Evolutionary conservation across 768 basidiomycete species (phyloP), one percentile per base, ranked within the genome.

Genomic region (Mrakia blollopis): DNA sequence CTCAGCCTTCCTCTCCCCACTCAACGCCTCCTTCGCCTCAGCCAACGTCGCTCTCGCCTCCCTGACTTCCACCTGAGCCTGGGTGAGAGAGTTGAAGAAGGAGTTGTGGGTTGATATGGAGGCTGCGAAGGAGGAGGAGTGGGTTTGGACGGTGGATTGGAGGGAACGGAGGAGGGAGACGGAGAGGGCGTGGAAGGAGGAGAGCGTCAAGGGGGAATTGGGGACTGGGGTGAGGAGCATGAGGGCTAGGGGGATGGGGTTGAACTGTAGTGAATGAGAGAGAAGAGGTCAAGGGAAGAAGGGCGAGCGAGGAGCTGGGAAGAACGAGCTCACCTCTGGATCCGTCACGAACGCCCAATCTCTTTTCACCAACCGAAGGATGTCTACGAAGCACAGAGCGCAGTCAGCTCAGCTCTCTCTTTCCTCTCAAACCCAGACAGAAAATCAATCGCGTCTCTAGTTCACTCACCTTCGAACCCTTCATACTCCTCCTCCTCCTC

Each of bases 71-170:
- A 85, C 84, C 83, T 96, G 94, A 6, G 91, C 89, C 47, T 88
- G 87, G 21, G 86, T 85, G 6, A 99, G 87, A 75, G 92, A 90
- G 65, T 84, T 87, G 57, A 94, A 80, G 18, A 98, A 86, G 3
- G 89, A 87, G 2, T 92, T 88, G 82, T 98, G 97, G 79, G 93
- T 93, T 0, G 95, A 93, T 32, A 98, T 86, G 0, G 94, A 91
- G n/a, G 93, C 90, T 61, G 93, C 94, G 83, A 98, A 98, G 3
- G 94, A 90, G 84, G 96, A 91, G 82, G 95, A 97, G 81, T 98
- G 91, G 80, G 91, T 92, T 92, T 83, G 81, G 8, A 84, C 83
- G 35, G 84, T 81, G 21, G 80, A 67, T 73, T 83, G 83, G 0
- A 84, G 80, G 3, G 83, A 81, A 0, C 75, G 65, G 0, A 82